Base-by-base conservation (phyloP, 768 basidiomycete genomes). In the Boletus edulis region DNA sequence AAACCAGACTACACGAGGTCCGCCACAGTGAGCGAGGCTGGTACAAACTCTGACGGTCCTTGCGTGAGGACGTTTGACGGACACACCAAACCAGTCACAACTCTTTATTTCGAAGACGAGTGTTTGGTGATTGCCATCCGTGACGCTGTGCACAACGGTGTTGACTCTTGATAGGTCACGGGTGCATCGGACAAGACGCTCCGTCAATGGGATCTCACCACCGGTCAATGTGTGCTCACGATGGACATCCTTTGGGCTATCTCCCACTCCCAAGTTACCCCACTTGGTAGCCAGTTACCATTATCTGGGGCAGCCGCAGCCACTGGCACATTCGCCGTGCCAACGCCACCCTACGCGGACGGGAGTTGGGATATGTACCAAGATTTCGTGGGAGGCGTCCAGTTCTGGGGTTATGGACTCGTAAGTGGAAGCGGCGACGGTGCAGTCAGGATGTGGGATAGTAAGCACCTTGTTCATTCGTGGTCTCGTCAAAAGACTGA, bases 211-310 rank as follows among this genome's bases (percentile, higher is more conserved):
- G 97, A 98, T 67, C 82, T 98, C 51, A 84, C 82, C 18, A 98
- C 97, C 0, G 97, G 96, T 8, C 97, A 98, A 77, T 99, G 97
- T 72, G 88, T 98, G 44, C 87, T 97, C 78, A 96, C 96, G 22
- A 99, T 99, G 97, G 97, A 99, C 72, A 97, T 99, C 59, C 84
- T 99, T 24, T 99, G 97, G 97, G 97, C 96, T 3, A 96, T 98
- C 62, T 94, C 93, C 11, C 96, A 98, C 72, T 86, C 94, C 3
- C 79, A 86, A 38, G 67, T 75, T 24, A 64, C 77, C 12, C 69
- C 70, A 15, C 67, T 80, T 20, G 73, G 76, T 17, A 69, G 63
- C 42, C 70, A 73, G 2, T 55, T 80, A 32, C 71, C 79, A 10
- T 81, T 86, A 62, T 73, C 83, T 27, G 80, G 81, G 20, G 69